Base-by-base conservation (phyloP, 139 green algal genomes). In the Diplosphaera chodatii region DNA sequence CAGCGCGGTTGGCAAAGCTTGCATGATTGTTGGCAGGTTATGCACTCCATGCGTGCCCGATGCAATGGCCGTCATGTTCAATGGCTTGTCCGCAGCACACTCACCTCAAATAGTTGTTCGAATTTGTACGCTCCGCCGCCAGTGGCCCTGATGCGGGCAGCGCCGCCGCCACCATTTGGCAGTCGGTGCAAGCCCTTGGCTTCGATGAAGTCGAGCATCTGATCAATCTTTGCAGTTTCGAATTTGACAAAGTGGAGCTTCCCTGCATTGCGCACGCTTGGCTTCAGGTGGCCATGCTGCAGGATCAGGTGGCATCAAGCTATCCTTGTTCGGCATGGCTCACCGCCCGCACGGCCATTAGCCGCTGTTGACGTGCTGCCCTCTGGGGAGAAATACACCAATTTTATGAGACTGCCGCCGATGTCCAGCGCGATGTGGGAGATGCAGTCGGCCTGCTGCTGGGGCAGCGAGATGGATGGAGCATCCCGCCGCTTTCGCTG, bases 241-340 rank as follows among this genome's bases (percentile, higher is more conserved):
- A 98, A 99, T 81, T 98, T 98, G 21, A 97, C 91, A 85, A 99
- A 99, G 82, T 99, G 96, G 66, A 99, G 85, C 64, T 89, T 88
- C 20, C 90, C 90, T 68, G 68, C 64, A 34, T 32, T 32, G 66
- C 55, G 18, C 25, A 3, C 28, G 34, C 66, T 33, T 21, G 63
- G n/a, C n/a, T n/a, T n/a, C n/a, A 34, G 40, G 37, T 48, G 8
- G 37, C 8, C 37, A 48, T 21, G 13, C 10, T 48, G 37, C 37
- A 48, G 37, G 37, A 21, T 48, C n/a, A n/a, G n/a, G n/a, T n/a
- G n/a, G n/a, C n/a, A n/a, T n/a, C n/a, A n/a, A n/a, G n/a, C n/a
- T n/a, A n/a, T n/a, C n/a, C n/a, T n/a, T n/a, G n/a, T n/a, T n/a
- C n/a, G n/a, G n/a, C n/a, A n/a, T n/a, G n/a, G 55, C 71, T 6